Conservation (phyloP, 441 rosid species). For the Oxalis stricta region DNA sequence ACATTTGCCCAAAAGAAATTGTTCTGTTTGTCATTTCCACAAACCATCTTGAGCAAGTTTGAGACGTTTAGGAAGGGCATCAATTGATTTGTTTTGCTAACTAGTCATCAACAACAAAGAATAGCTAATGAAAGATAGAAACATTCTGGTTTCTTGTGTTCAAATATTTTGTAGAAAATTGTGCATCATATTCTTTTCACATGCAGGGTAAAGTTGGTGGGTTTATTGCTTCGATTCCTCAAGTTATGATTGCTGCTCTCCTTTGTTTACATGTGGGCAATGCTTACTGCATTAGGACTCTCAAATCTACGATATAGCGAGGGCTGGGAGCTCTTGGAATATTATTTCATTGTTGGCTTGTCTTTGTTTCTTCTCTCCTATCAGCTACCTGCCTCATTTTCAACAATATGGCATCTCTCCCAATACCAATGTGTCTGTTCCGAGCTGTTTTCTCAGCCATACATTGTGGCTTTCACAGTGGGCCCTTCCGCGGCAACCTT, state of each 20-base stretch:
- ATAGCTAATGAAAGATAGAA: neutral
- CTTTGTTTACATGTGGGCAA: constrained; percentile 98
- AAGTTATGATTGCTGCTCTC: constrained; percentile 92
- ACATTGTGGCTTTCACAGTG: constrained; percentile 79
- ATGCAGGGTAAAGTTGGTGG: constrained; percentile 85
- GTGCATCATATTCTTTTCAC: constrained; percentile 3
- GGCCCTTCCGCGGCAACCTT: constrained; percentile 55
- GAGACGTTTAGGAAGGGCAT: too few species aligned
- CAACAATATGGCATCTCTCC: constrained; percentile 87
- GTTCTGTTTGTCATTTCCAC: neutral
- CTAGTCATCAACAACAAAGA: neutral
- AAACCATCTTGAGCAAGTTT: too few species aligned
- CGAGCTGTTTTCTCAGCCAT: constrained; percentile 79
- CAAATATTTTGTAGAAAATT: neutral
- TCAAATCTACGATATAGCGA: constrained; percentile 92
- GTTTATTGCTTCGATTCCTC: constrained; percentile 83
- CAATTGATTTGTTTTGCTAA: neutral
- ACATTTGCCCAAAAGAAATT: neutral
- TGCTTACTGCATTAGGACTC: constrained; percentile 84
- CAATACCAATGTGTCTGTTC: constrained; percentile 60
- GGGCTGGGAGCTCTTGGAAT: constrained; percentile 94
- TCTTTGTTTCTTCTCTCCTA: constrained; percentile 82
- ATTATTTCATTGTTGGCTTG: constrained; percentile 84
- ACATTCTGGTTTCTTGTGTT: neutral
- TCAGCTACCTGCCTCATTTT: constrained; percentile 87